Percentiles rank a stretch among this genome's conserved stretches.
These are phyloP conservation scores for Tubosaeta brunneosetosa DNA, from an alignment of 768 basidiomycete genomes.

Conservation along the genomic window DNA sequence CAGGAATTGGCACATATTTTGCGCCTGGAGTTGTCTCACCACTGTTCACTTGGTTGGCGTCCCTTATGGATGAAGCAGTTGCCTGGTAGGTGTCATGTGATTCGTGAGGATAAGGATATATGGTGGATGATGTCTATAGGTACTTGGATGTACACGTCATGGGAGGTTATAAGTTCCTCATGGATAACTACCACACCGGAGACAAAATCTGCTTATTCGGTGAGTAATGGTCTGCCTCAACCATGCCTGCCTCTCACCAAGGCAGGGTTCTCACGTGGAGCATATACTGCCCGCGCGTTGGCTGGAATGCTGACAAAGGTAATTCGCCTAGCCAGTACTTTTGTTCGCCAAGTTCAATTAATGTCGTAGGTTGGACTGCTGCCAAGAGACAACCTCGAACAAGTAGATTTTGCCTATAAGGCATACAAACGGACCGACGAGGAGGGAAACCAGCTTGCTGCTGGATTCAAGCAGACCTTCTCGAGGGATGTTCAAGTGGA, in stretches of 20 bases:
- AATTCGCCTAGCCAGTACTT: background rate
- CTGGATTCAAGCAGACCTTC: slow-evolving; percentile 71
- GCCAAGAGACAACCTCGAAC: slow-evolving; percentile 60
- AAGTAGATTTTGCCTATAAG: slow-evolving; percentile 71
- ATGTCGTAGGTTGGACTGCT: slow-evolving; percentile 61
- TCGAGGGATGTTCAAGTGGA: slow-evolving; percentile 65
- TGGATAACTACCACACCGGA: slow-evolving; percentile 71
- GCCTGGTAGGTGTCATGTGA: slow-evolving; percentile 51
- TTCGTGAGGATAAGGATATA: background rate
- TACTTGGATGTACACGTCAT: slow-evolving; percentile 68
- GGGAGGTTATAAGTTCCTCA: slow-evolving; percentile 72
- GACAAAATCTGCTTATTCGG: slow-evolving; percentile 76
- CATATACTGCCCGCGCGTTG: slow-evolving; percentile 64
- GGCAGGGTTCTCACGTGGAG: slow-evolving; percentile 71
- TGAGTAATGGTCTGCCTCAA: slow-evolving; percentile 19
- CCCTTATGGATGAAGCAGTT: slow-evolving; percentile 60
- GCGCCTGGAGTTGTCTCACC: slow-evolving; percentile 65
- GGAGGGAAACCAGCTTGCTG: slow-evolving; percentile 42
- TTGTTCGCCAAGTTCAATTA: background rate
- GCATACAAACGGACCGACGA: slow-evolving; percentile 55
- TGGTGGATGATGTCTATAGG: slow-evolving; percentile 33
- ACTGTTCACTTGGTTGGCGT: slow-evolving; percentile 52
- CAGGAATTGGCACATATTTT: slow-evolving; percentile 49
- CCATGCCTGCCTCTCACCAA: slow-evolving; percentile 10
- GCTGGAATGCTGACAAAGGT: slow-evolving; percentile 75